phyloP scores from a whole-genome alignment of 2,329 filamentous ascomycete species.

The Claviceps digitariae region DNA sequence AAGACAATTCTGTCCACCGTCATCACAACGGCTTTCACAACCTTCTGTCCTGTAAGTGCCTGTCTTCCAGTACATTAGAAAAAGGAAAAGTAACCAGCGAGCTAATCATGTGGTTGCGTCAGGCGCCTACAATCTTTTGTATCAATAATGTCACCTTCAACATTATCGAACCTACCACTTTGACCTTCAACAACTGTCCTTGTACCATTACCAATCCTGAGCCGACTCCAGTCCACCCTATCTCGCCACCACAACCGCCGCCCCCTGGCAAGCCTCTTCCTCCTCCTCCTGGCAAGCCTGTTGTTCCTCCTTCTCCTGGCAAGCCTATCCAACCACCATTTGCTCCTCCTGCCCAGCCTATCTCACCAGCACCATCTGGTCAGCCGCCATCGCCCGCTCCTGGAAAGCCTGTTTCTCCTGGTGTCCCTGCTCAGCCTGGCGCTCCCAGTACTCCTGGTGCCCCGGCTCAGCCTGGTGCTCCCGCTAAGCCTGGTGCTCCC shows the following conservation, averaged over 20 bases:
- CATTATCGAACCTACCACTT: conserved; percentile 25
- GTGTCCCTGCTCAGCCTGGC: not conserved
- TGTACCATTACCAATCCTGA: conserved; percentile 23
- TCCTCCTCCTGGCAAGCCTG: conserved; percentile 2
- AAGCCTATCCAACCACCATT: not conserved
- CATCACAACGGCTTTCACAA: conserved; percentile 24
- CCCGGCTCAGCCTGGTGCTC: not conserved
- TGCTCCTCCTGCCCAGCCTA: not conserved
- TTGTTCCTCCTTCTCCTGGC: conserved; percentile 2
- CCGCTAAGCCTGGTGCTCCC: not conserved
- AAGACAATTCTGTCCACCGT: conserved; percentile 21
- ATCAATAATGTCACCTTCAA: conserved; percentile 30
- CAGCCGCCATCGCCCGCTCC: no score
- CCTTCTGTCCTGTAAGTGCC: conserved; percentile 29
- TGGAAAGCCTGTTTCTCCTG: no score
- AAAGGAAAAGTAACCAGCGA: not conserved
- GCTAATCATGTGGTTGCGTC: not conserved
- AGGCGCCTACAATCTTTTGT: conserved; percentile 22
- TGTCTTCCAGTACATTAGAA: not conserved
- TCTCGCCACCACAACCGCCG: not conserved
- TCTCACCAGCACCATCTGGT: no score
- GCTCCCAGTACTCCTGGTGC: no score
- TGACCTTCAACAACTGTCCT: conserved; percentile 35
- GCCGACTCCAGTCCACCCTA: not conserved
- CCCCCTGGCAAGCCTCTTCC: not conserved